Evolutionary conservation across 495 filamentous ascomycete species (phyloP), one percentile per base, ranked within the genome.

Genomic region (Penicillium nucicola): DNA sequence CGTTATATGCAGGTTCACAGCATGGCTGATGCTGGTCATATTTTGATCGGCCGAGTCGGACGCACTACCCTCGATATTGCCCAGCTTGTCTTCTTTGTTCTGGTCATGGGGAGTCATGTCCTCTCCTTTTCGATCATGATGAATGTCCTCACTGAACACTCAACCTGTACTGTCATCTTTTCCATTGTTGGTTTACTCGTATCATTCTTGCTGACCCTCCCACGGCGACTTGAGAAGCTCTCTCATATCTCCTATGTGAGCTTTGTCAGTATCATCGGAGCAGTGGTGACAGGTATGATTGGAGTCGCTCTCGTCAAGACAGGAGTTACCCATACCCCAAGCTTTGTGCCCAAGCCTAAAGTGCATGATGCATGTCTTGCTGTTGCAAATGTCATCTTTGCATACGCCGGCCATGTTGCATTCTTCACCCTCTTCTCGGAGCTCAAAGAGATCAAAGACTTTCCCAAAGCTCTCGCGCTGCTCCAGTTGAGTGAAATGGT

Each of bases 61-160:
- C 79, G 81, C 42, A 78, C 81, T 43, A 51, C 87, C 14, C 65
- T 85, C 46, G 81, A 79, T 8, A 58, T 63, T 19, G 82, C 79
- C 43, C 84, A 85, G 57, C 64, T 78, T 11, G 45, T 85, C 35
- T 82, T 88, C 58, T 75, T 89, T 35, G 55, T 84, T 23, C 87
- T 90, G 69, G 78, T 86, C 42, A 84, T 87, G 69, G 86, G 77
- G n/a, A 85, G 83, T 17, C 88, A 91, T 58, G 74, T 88, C 42
- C 69, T 89, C 39, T 85, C 84, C 0, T 88, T 87, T 57, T 78
- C 77, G 11, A 85, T 90, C 61, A 84, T 84, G 70, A 78, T 89
- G 67, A 82, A 84, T 39, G 78, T 75, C 30, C 59, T 90, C 25
- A 81, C 83, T 1, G 65, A 79, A 1, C 77, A 87, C 58, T 77